Base-by-base conservation (phyloP, 179 eudicot species). In the Monotropa hypopitys region DNA sequence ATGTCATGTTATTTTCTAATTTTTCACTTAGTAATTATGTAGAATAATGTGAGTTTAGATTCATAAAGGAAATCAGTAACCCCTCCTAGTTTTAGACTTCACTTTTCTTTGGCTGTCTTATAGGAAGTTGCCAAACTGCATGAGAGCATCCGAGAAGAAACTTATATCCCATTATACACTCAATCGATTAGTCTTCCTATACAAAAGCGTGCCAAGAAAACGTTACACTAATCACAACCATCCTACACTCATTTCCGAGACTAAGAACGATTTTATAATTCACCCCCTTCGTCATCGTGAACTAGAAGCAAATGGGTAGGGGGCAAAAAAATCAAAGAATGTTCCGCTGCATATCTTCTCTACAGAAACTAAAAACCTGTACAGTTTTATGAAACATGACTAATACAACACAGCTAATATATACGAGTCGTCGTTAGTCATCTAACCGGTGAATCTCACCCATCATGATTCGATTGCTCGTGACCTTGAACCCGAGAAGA, bases 401-500 rank as follows among this genome's bases (percentile, higher is more conserved):
- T 8, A 71, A 59, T 54, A 78, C 53, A 71, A 47, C 51, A 47
- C 16, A 47, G 13, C 51, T 16, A 47, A 15, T 33, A 72, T 21
- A 78, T 49, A 69, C n/a, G n/a, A n/a, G 59, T 63, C 32, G 0
- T 28, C 13, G 8, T 80, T 87, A 93, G 76, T 95, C 98, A 0
- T 93, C 97, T 51, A 86, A 28, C 73, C 94, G 84, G 56, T 95
- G 99, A 20, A 95, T 95, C 88, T 95, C 99, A 35, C 98, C 99
- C 99, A 93, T 95, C 97, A 95, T 89, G 43, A 95, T 95, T 0
- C 99, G 92, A 72, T 95, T 95, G 83, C 99, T 95, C 2, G 94
- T 89, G 20, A 95, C 99, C 89, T 93, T 95, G 83, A 93, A 95
- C n/a, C 98, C 99, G 0, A 95, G 93, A 32, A 93, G 92, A 62